A percentile compares a stretch with the other conserved stretches of the same genome.
phyloP scores from a whole-genome alignment of 2,329 filamentous ascomycete genomes.

The Penicillium aurantiogriseum region DNA sequence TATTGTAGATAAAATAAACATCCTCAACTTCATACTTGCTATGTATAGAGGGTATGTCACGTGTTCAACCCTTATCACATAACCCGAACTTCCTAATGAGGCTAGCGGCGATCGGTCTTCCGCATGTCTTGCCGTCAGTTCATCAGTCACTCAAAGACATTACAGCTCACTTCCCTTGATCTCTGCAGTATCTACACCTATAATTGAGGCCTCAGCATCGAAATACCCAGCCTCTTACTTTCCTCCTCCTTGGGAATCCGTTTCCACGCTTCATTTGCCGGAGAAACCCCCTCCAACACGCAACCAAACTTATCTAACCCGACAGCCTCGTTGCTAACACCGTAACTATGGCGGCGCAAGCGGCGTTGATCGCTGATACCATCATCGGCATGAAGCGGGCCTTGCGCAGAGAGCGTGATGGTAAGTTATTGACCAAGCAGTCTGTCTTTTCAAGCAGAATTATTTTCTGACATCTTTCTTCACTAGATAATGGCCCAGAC shows the following conservation, averaged over 20 bases:
- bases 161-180: background rate
- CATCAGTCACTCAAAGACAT: conserved; percentile 13
- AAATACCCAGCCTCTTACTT: background rate
- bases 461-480: conserved; percentile 15
- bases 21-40: background rate
- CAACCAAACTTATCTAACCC: conserved; percentile 14
- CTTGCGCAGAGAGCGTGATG: conserved; percentile 47
- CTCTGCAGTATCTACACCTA: background rate
- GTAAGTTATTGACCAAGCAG: conserved; percentile 31
- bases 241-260: background rate
- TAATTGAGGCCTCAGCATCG: background rate
- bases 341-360: conserved; percentile 44
- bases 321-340: conserved; percentile 14
- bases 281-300: conserved; percentile 9
- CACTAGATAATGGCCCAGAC: conserved; percentile 46
- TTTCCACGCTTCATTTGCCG: background rate
- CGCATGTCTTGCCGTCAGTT: conserved; percentile 24
- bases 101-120: conserved; percentile 25
- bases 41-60: conserved; percentile 14
- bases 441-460: background rate
- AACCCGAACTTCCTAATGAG: conserved; percentile 11
- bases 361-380: conserved; percentile 51
- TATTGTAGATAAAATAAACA: background rate
- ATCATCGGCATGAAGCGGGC: conserved; percentile 56
- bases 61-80: conserved; percentile 26